Conservation (phyloP, 2,329 filamentous ascomycete species). For the Beauveria scarabaeidicola region DNA sequence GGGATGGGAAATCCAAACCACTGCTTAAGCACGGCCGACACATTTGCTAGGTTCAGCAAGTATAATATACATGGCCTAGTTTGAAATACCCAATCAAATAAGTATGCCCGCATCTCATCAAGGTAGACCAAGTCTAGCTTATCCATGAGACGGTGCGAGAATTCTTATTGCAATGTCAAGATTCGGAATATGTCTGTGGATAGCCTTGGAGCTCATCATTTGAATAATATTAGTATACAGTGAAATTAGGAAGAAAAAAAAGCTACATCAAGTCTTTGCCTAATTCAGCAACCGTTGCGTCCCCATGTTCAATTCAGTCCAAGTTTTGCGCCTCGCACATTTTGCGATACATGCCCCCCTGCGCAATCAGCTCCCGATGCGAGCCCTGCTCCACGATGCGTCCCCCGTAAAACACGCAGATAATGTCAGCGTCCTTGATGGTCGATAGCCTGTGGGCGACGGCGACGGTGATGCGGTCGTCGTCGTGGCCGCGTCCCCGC, state of each 20-base stretch:
- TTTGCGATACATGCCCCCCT: conserved; percentile 37
- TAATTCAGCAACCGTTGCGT: background rate
- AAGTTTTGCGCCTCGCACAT: conserved; percentile 37
- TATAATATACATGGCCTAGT: no score
- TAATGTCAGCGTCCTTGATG: conserved; percentile 63
- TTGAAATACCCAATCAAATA: background rate
- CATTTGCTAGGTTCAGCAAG: background rate
- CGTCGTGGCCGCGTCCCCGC: no score
- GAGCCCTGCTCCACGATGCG: conserved; percentile 49
- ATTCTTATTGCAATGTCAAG: background rate
- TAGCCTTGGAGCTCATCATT: background rate
- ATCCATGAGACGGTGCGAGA: background rate
- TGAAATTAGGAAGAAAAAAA: background rate
- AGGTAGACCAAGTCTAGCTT: background rate
- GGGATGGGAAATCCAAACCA: background rate
- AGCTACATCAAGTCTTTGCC: background rate
- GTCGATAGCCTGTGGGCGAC: conserved; percentile 89
- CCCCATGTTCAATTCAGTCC: conserved; percentile 16
- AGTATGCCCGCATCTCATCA: conserved; percentile 1
- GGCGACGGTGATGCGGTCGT: conserved; percentile 78
- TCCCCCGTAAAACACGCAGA: conserved; percentile 52
- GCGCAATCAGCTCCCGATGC: conserved; percentile 45
- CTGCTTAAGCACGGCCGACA: background rate
- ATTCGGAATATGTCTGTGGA: background rate
- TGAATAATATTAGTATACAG: background rate